Conservation (phyloP, 345 rosid genomes). For the Heritiera fomes region DNA sequence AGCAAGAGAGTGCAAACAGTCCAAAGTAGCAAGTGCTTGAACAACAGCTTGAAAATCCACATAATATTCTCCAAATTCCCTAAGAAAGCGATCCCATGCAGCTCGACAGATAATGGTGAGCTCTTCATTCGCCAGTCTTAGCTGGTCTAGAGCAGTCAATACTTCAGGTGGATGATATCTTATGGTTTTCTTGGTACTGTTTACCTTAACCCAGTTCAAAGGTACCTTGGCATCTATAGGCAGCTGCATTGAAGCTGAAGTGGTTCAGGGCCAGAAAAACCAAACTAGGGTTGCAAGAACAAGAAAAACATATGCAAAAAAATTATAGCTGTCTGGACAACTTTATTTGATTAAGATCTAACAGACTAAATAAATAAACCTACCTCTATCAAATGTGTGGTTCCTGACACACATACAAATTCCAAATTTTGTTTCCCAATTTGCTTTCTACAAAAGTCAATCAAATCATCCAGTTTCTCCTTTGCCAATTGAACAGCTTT, state of each 20-base stretch:
- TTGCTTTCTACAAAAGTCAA: constrained; percentile 47
- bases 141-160: constrained; percentile 64
- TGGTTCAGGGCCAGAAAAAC: constrained; percentile 18
- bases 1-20: constrained; percentile 86
- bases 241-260: constrained; percentile 50
- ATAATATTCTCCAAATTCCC: constrained; percentile 61
- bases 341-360: neutral
- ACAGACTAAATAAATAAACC: constrained; percentile 7
- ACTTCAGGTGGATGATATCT: constrained; percentile 96
- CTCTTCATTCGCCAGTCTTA: constrained; percentile 78
- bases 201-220: constrained; percentile 75
- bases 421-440: constrained; percentile 51
- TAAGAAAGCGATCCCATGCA: constrained; percentile 80
- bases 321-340: constrained; percentile 1
- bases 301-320: neutral
- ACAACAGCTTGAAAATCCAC: constrained; percentile 74
- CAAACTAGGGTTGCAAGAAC: neutral
- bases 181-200: constrained; percentile 80
- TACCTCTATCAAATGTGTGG: constrained; percentile 74
- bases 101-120: constrained; percentile 62
- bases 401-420: constrained; percentile 60
- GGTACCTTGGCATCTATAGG: constrained; percentile 73
- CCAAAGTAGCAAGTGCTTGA: constrained; percentile 86
- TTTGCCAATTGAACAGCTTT: constrained; percentile 59
- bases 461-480: constrained; percentile 60